Evolutionary conservation across 768 basidiomycete genomes (phyloP).

Genomic region (Ramaria sp.): DNA sequence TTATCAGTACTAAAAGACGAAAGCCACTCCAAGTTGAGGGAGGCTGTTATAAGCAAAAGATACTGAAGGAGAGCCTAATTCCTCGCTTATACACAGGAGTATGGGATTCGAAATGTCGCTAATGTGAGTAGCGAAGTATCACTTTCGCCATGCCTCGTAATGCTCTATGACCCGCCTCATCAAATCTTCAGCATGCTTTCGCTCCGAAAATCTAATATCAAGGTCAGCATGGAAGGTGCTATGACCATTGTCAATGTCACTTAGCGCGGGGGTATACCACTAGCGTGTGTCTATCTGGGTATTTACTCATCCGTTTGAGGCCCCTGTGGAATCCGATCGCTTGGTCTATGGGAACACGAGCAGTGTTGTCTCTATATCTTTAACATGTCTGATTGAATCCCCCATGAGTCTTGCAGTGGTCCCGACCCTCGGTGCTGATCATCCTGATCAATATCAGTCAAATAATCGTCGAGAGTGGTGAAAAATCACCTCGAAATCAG

Average conservation of each 20-base stretch:
- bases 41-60: too few relatives aligned
- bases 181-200: constrained; percentile 9
- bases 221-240: not conserved
- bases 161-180: constrained; percentile 8
- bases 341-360: constrained; percentile 12
- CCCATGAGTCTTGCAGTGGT: not conserved
- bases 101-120: too few relatives aligned
- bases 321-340: constrained; percentile 10
- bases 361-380: constrained; percentile 11
- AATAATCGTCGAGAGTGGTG: not conserved
- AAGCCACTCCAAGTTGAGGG: too few relatives aligned
- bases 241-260: not conserved
- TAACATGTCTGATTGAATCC: constrained; percentile 9
- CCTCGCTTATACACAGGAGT: too few relatives aligned
- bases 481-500: constrained; percentile 8
- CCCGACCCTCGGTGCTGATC: constrained; percentile 8
- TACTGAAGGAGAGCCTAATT: too few relatives aligned
- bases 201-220: constrained; percentile 3
- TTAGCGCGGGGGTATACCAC: constrained; percentile 11
- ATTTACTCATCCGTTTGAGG: constrained; percentile 9
- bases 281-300: constrained; percentile 7
- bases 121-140: too few relatives aligned
- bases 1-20: too few relatives aligned
- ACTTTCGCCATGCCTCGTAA: constrained; percentile 6
- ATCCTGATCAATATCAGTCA: not conserved